phyloP scores from a whole-genome alignment of 768 basidiomycete species.

The Kwoniella newhampshirensis region DNA sequence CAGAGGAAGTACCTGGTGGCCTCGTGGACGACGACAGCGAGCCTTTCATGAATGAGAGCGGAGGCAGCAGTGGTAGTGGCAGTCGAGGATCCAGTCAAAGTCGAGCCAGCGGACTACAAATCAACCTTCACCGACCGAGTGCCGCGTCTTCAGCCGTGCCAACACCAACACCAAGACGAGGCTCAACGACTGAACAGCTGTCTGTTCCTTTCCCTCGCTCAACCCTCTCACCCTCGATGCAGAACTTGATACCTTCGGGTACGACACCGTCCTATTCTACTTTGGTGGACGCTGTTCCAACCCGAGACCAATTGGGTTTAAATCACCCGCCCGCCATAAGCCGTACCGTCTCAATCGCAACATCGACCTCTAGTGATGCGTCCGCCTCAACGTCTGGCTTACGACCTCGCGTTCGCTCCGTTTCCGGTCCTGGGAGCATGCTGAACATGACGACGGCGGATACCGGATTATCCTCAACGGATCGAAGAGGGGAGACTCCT shows the following conservation, averaged over 20 bases:
- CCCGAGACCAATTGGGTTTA: no score
- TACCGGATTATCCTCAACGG: background rate
- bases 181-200: background rate
- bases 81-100: constrained; percentile 6
- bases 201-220: constrained; percentile 4
- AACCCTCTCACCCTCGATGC: constrained; percentile 2
- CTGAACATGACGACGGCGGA: background rate
- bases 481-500: constrained; percentile 38
- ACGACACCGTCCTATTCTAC: constrained; percentile 20
- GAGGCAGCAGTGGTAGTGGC: constrained; percentile 1
- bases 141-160: constrained; percentile 3
- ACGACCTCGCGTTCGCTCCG: background rate
- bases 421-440: constrained; percentile 5
- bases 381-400: no score
- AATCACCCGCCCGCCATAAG: constrained; percentile 1
- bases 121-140: constrained; percentile 18
- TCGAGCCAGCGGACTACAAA: constrained; percentile 4
- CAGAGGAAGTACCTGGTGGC: constrained; percentile 8
- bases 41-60: background rate
- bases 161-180: constrained; percentile 4
- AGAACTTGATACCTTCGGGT: constrained; percentile 6
- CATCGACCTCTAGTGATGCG: background rate
- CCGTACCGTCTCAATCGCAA: constrained; percentile 10
- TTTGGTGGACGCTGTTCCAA: constrained; percentile 3
- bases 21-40: background rate